Evolutionary conservation across 148 eudicot species (phyloP), one percentile per base, ranked within the genome.

Genomic region (Pharnaceum exiguum): DNA sequence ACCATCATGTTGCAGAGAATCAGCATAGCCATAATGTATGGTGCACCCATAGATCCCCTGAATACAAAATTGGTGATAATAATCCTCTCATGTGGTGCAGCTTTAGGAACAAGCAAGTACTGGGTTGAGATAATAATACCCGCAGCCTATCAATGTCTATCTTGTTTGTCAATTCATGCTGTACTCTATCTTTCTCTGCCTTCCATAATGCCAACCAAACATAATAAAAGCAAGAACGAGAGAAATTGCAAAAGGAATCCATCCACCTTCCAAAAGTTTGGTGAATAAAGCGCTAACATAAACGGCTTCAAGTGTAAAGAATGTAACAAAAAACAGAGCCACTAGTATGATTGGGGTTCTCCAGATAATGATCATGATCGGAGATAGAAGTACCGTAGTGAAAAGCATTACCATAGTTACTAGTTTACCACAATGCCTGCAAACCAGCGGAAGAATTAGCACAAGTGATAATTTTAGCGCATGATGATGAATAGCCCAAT

Each of bases 381-480:
- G 53, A 22, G 83, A 65, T 57, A 82, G 65, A 36, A 85, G 75
- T 63, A 79, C 43, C 10, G 93, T 79, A 45, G 93, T 82, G 32
- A 85, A 79, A 18, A 85, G 80, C 87, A 85, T 82, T 40, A 85
- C 87, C 79, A 82, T 38, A 42, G 69, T 82, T n/a, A n/a, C n/a
- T n/a, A n/a, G n/a, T n/a, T n/a, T 15, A 85, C 82, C 42, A 85
- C 93, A 72, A 82, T 85, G 59, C 91, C 87, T 85, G 82, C 57
- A 51, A 69, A 40, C 43, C n/a, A n/a, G n/a, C n/a, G n/a, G n/a
- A n/a, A n/a, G n/a, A n/a, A n/a, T n/a, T n/a, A n/a, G n/a, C n/a
- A n/a, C n/a, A n/a, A n/a, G n/a, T n/a, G n/a, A n/a, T n/a, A n/a
- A n/a, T n/a, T n/a, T n/a, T n/a, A n/a, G n/a, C n/a, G n/a, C n/a